These are phyloP conservation scores for Boletus austroedulis DNA, from an alignment of 1,284 basidiomycete species.

Conservation along the genomic window DNA sequence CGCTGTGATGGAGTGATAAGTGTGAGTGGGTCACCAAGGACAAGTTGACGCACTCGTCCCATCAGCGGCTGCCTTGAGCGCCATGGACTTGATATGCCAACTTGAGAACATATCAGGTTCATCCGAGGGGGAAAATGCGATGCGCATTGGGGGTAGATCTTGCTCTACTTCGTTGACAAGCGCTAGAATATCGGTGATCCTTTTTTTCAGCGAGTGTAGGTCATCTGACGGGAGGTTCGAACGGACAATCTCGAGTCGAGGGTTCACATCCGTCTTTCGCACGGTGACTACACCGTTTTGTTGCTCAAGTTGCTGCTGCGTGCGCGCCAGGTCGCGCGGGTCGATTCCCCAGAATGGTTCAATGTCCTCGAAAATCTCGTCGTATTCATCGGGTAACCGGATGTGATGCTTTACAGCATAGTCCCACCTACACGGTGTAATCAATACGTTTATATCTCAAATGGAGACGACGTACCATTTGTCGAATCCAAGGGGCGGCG, in stretches of 20 bases:
- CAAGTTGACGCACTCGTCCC: slow-evolving; percentile 26
- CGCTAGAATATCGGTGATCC: slow-evolving; percentile 13
- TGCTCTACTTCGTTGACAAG: slow-evolving; percentile 24
- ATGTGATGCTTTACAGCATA: slow-evolving; percentile 55
- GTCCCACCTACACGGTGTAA: slow-evolving; percentile 44
- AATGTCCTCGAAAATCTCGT: slow-evolving; percentile 52
- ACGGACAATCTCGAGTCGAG: slow-evolving; percentile 13
- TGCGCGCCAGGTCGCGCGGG: slow-evolving; percentile 42
- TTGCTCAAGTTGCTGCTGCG: slow-evolving; percentile 40
- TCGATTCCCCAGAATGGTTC: slow-evolving; percentile 56
- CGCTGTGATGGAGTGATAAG: slow-evolving; percentile 9
- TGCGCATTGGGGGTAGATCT: slow-evolving; percentile 31
- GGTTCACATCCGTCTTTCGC: slow-evolving; percentile 5
- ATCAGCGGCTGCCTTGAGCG: slow-evolving; percentile 28
- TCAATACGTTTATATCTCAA: background rate
- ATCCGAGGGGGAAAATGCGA: slow-evolving; percentile 35
- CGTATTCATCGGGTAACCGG: slow-evolving; percentile 58
- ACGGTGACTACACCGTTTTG: slow-evolving; percentile 9
- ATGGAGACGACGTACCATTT: slow-evolving; percentile 44
- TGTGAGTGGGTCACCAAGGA: background rate
- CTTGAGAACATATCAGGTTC: slow-evolving; percentile 30
- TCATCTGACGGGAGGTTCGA: slow-evolving; percentile 9
- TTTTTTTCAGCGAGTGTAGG: background rate
- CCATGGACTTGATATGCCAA: slow-evolving; percentile 26
- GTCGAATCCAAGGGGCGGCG: slow-evolving; percentile 55